Evolutionary conservation across 1,284 basidiomycete species (phyloP).

Genomic region (Ustilago hordei): DNA sequence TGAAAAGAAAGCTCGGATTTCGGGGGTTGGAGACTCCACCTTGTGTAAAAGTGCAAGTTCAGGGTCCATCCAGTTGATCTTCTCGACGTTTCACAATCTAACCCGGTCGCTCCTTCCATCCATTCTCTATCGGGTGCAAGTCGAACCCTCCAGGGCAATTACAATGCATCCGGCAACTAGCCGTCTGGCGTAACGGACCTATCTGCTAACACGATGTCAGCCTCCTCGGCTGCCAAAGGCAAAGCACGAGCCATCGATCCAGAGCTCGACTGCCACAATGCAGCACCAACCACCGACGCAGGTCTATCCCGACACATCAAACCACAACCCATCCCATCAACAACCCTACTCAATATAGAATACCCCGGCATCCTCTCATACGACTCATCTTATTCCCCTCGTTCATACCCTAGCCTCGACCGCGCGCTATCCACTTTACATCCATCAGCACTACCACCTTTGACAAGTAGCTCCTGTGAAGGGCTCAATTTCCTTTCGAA

Average conservation of each 20-base stretch:
- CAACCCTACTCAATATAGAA: constrained; percentile 53
- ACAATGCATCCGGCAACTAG: neutral
- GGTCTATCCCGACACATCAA: constrained; percentile 12
- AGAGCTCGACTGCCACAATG: neutral
- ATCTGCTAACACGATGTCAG: constrained; percentile 5
- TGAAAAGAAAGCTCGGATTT: constrained; percentile 10
- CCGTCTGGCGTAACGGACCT: neutral
- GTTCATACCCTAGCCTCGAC: constrained; percentile 32
- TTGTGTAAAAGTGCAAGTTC: neutral
- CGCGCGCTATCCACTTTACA: constrained; percentile 57
- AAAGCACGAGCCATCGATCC: constrained; percentile 28
- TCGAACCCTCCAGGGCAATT: neutral
- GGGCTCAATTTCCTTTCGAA: constrained; percentile 53
- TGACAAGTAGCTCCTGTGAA: constrained; percentile 40
- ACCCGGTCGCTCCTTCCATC: neutral
- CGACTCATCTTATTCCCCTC: neutral
- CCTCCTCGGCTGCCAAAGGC: constrained; percentile 15
- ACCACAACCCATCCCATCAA: constrained; percentile 45
- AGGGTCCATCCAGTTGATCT: constrained; percentile 20
- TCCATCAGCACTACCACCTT: constrained; percentile 37
- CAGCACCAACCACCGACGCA: neutral
- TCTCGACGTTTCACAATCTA: neutral
- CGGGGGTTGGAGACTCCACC: constrained; percentile 5
- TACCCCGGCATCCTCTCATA: constrained; percentile 57
- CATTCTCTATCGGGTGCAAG: neutral